Percentiles rank a stretch among this genome's conserved stretches.
Conservation (phyloP, 139 green algal genomes). For the Chlorella sp. region DNA sequence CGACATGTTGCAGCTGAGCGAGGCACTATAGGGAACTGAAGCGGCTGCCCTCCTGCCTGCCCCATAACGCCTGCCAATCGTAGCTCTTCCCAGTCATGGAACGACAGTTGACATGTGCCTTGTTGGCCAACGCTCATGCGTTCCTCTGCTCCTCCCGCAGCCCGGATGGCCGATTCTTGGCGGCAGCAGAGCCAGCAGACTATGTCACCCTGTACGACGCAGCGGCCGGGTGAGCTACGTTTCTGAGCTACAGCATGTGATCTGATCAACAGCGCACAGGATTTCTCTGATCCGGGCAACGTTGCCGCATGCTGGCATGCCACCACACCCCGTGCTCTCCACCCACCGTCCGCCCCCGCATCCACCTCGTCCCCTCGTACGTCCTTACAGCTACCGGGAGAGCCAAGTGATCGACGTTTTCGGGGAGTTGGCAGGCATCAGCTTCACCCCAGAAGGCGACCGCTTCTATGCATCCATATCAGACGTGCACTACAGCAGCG, state of each 20-base stretch:
- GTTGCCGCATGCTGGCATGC: no score
- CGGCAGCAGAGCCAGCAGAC: constrained; percentile 90
- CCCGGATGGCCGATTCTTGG: constrained; percentile 80
- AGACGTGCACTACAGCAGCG: constrained; percentile 37
- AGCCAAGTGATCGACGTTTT: constrained; percentile 89
- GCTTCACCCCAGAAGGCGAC: constrained; percentile 52
- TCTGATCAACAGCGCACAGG: no score
- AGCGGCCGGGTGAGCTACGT: not conserved
- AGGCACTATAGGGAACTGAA: no score
- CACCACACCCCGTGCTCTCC: no score
- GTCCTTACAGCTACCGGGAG: constrained; percentile 41
- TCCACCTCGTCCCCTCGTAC: not conserved
- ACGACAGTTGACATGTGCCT: no score
- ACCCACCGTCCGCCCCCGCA: no score
- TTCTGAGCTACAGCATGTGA: no score
- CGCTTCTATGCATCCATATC: constrained; percentile 44
- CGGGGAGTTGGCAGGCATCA: constrained; percentile 64
- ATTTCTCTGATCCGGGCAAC: no score
- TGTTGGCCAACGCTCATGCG: no score
- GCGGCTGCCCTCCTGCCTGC: constrained; percentile 1
- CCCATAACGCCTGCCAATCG: no score
- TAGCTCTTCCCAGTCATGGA: no score
- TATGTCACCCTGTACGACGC: constrained; percentile 94
- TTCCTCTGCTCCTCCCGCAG: constrained; percentile 17
- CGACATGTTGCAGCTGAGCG: no score